Evolutionary conservation across 345 rosid species (phyloP).

Genomic region (Rhodomyrtus tomentosa): DNA sequence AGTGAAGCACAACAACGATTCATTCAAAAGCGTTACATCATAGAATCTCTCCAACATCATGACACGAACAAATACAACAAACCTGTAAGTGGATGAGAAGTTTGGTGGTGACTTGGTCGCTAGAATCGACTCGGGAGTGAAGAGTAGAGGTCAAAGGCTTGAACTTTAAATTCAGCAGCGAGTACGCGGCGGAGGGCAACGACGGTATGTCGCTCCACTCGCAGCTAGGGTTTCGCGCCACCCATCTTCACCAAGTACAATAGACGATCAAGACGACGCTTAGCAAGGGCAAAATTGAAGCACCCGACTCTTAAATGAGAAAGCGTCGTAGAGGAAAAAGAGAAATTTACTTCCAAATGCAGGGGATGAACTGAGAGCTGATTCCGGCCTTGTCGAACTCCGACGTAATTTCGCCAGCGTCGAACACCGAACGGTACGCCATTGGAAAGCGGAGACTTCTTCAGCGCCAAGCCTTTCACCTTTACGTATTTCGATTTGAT

Average conservation of each 20-base stretch:
- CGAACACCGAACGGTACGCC: slow-evolving; percentile 49
- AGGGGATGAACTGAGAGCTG: slow-evolving; percentile 38
- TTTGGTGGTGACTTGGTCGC: slow-evolving; percentile 75
- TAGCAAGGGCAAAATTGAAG: not conserved
- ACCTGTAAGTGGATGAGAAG: slow-evolving; percentile 84
- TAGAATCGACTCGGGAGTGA: slow-evolving; percentile 59
- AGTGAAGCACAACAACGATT: not conserved
- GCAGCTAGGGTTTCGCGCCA: slow-evolving; percentile 66
- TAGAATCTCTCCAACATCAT: not conserved
- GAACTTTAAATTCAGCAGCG: slow-evolving; percentile 67
- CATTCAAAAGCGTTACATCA: not conserved
- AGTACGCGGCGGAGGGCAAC: slow-evolving; percentile 63
- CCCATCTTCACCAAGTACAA: slow-evolving; percentile 19
- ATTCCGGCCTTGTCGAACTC: slow-evolving; percentile 56
- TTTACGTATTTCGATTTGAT: not conserved
- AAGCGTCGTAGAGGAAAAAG: not conserved
- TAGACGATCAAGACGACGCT: not conserved
- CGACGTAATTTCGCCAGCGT: slow-evolving; percentile 42
- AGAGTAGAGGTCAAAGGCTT: slow-evolving; percentile 63
- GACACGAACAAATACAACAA: not conserved
- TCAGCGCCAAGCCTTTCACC: not conserved
- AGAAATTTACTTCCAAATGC: slow-evolving; percentile 62
- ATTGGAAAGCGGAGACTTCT: not conserved
- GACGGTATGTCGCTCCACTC: slow-evolving; percentile 64
- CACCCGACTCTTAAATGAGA: not conserved